Evolutionary conservation across 192 early-diverging fungal species (phyloP), one percentile per base, ranked within the genome.

Genomic region (Mortierella antarctica): DNA sequence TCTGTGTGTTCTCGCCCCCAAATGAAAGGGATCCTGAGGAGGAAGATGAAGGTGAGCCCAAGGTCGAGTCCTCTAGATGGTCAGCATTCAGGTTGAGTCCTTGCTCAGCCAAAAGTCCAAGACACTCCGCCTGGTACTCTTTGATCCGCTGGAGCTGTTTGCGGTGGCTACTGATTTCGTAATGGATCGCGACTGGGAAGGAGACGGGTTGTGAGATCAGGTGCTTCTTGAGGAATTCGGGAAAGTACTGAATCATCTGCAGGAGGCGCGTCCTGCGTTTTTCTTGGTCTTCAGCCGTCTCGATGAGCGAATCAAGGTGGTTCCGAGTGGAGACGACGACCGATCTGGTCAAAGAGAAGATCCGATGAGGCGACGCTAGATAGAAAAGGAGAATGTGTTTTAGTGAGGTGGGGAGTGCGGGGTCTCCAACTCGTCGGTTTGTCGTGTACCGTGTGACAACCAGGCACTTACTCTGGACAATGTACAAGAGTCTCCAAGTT

Each of bases 31-130:
- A 31, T 31, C 31, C 31, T 31, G 60, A 15, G 46, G 57, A 53
- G n/a, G 17, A 52, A 57, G 71, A 52, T 4, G 62, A 55, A 14
- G 60, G 31, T n/a, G 53, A 73, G 2, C 48, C 18, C 8, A 47
- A 42, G 12, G 65, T 64, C 12, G 51, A 53, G 15, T 80, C 70
- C 15, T 82, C 70, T 40, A 86, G 63, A 13, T 83, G 51, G 20
- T 72, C 77, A 0, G 70, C 65, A 52, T 82, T 63, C 47, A 87
- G 71, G 7, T 86, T 61, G 15, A 88, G 72, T 20, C 85, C 87
- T 18, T 84, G 74, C 17, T 87, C 72, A 17, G 87, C 72, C 18
- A 94, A 71, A n/a, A 89, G 50, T 7, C 94, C 94, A 31, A 96
- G 83, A 62, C 82, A 86, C 18, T 80, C 85, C 0, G 93, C 91